phyloP scores from a whole-genome alignment of 345 rosid species.

The Hibiscus syriacus region DNA sequence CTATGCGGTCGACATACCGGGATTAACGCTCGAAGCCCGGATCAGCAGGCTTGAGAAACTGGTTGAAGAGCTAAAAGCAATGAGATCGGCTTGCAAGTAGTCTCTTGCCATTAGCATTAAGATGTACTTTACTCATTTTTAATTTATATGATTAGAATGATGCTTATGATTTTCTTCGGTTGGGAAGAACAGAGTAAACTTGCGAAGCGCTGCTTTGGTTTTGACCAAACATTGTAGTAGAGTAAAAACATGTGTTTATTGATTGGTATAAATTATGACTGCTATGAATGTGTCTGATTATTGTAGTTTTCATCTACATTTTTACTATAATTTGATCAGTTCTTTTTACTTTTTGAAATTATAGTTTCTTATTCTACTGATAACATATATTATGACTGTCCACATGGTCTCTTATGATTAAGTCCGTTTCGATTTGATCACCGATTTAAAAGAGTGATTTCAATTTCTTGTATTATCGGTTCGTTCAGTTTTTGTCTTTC shows the following conservation, averaged over 20 bases:
- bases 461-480: no score
- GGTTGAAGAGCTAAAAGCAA: constrained; percentile 15
- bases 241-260: background rate
- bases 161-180: constrained; percentile 1
- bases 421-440: no score
- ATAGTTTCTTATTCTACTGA: no score
- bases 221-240: background rate
- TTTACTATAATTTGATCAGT: no score
- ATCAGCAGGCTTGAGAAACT: constrained; percentile 19
- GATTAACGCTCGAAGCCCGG: constrained; percentile 19
- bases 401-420: no score
- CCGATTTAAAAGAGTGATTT: no score
- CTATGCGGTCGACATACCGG: background rate
- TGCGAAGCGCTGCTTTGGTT: no score
- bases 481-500: no score
- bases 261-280: background rate
- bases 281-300: background rate
- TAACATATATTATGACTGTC: no score
- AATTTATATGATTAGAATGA: background rate
- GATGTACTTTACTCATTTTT: background rate
- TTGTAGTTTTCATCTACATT: no score
- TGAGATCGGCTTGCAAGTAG: constrained; percentile 8
- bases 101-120: background rate
- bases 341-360: no score
- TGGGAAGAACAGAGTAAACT: background rate